Evolutionary conservation across 2,329 filamentous ascomycete genomes (phyloP).

Genomic region (Colletotrichum lindemuthianum): DNA sequence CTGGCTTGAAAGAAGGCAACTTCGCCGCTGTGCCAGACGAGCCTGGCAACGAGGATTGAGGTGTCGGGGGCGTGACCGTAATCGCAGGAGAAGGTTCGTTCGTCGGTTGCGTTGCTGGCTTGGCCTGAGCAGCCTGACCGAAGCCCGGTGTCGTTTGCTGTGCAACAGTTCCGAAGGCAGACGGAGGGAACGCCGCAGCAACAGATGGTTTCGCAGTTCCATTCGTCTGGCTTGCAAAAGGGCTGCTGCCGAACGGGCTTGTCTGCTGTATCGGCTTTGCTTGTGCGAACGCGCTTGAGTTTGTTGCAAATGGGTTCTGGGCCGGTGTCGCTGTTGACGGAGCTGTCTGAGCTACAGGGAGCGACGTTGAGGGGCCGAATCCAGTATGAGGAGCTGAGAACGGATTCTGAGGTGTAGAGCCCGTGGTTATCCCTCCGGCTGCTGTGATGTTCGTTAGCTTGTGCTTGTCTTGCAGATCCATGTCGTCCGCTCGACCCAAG

Average conservation of each 20-base stretch:
- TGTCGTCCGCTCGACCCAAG: not conserved
- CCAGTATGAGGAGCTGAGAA: not conserved
- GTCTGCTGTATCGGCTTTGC: conserved; percentile 1
- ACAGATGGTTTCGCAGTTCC: conserved; percentile 4
- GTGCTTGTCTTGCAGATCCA: not conserved
- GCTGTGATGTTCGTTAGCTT: conserved; percentile 29
- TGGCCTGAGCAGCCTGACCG: conserved; percentile 5
- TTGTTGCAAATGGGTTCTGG: conserved; percentile 24
- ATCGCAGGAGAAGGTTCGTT: conserved; percentile 22
- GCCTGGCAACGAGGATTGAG: conserved; percentile 24
- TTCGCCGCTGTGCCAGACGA: not conserved
- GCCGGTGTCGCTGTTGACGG: conserved; percentile 9
- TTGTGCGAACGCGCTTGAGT: conserved; percentile 17
- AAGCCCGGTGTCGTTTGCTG: conserved; percentile 20
- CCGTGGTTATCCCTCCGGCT: conserved; percentile 6
- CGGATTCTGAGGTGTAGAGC: not conserved
- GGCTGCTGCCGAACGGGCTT: conserved; percentile 9
- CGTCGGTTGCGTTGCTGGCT: not conserved
- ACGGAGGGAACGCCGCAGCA: conserved; percentile 1
- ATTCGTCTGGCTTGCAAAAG: conserved; percentile 17
- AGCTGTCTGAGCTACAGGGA: not conserved
- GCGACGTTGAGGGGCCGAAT: not conserved
- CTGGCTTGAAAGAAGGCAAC: too few species aligned
- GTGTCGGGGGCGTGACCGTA: conserved; percentile 34
- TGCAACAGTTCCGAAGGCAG: conserved; percentile 10